These are phyloP conservation scores for Liquidambar formosana DNA, from an alignment of 164 flowering plant species.

Conservation along the genomic window DNA sequence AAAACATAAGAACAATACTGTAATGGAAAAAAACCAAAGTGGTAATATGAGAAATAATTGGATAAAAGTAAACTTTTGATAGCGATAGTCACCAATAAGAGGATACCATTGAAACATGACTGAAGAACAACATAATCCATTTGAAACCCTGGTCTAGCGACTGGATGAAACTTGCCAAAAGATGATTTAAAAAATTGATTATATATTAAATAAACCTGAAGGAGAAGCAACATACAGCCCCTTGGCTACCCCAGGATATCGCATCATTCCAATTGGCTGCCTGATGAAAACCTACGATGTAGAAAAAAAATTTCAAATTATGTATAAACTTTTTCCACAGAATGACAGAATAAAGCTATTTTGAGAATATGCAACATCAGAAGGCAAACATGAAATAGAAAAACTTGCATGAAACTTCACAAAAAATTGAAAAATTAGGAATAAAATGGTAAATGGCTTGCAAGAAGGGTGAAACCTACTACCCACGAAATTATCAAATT, in stretches of 20 bases:
- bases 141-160: not conserved
- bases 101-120: not conserved
- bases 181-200: not conserved
- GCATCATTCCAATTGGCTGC: slow-evolving; percentile 76
- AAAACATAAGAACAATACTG: slow-evolving; percentile 3
- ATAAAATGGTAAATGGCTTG: too few relatives aligned
- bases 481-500: too few relatives aligned
- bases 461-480: too few relatives aligned
- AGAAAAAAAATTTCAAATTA: slow-evolving; percentile 11
- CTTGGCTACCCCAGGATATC: slow-evolving; percentile 87
- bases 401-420: not conserved
- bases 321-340: not conserved
- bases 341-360: not conserved
- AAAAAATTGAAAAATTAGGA: not conserved
- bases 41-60: not conserved
- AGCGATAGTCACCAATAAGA: too few relatives aligned
- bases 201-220: slow-evolving; percentile 50
- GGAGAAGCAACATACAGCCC: slow-evolving; percentile 89
- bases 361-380: not conserved
- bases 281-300: slow-evolving; percentile 56
- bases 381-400: not conserved
- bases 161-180: not conserved
- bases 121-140: not conserved
- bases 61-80: not conserved
- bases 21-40: not conserved